Base-by-base conservation (phyloP, 805 yeast species). In the Ogataea glucozyma region DNA sequence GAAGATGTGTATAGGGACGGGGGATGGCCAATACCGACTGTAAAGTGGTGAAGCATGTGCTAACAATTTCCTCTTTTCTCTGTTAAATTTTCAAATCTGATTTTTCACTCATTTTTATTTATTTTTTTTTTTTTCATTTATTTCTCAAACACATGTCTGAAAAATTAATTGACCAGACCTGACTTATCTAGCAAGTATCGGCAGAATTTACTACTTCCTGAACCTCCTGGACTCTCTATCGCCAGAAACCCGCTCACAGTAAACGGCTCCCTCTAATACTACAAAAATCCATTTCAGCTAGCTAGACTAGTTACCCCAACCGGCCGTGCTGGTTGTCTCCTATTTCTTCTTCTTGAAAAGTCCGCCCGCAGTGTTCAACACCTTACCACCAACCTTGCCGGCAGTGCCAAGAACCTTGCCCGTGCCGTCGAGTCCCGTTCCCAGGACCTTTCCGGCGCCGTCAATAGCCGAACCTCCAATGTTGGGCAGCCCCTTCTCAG, bases 381-480 rank as follows among this genome's bases (percentile, higher is more conserved):
- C 71, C 46, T 77, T 79, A 41, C 74, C 72, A 14, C 83, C 83
- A 19, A 68, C 67, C 30, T 78, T 79, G 42, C 75, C 72, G n/a
- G 84, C 85, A 13, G 67, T 69, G 8, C 70, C 72, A 10, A 68
- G 59, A 32, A 71, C 71, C 41, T 65, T 64, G 7, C 68, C 67
- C 6, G 62, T 71, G 14, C 71, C 73, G 17, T 65, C 67, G 19
- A 64, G 60, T 36, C 70, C 73, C 18, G 65, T 61, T 11, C 76
- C 75, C 5, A 72, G 53, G 11, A 73, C 69, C 41, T 66, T 72
- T 14, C 72, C 76, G 4, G 76, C 75, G 27, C 77, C 73, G 31
- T 70, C 77, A 27, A 71, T 69, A 6, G 72, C 70, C 35, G 65
- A 34, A 55, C 67, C 48, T 49, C 66, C 51, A 53, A 66, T 52